A percentile compares a stretch with the other conserved stretches of the same genome.
Conservation (phyloP, 2,329 filamentous ascomycete species). For the Triangularia setosa region DNA sequence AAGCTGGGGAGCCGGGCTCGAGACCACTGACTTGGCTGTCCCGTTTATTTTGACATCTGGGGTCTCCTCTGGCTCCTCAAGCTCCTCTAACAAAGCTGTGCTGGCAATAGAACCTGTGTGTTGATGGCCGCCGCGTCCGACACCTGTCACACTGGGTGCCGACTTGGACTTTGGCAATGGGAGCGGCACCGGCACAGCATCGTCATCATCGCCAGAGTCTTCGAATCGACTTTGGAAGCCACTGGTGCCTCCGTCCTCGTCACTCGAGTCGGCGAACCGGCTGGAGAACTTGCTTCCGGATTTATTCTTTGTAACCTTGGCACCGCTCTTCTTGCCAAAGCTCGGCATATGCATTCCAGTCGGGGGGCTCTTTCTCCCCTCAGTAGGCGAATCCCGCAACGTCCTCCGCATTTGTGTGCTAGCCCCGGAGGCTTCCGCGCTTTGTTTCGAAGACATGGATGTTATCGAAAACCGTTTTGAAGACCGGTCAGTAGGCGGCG, state of each 20-base stretch:
- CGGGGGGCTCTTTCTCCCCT: constrained; percentile 16
- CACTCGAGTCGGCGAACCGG: constrained; percentile 60
- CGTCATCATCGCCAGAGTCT: constrained; percentile 68
- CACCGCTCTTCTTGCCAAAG: constrained; percentile 36
- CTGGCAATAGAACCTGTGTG: constrained; percentile 23
- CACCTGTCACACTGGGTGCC: not conserved
- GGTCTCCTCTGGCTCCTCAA: constrained; percentile 53
- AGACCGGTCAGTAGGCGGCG: constrained; percentile 21
- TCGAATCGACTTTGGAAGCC: constrained; percentile 58
- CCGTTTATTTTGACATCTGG: constrained; percentile 50
- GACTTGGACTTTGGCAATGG: constrained; percentile 7
- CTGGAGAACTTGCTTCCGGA: constrained; percentile 45
- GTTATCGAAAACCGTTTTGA: constrained; percentile 60
- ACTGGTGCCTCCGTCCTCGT: constrained; percentile 47
- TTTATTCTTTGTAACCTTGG: constrained; percentile 23
- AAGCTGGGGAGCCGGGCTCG: not conserved
- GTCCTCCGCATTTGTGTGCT: constrained; percentile 40
- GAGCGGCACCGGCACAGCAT: constrained; percentile 30
- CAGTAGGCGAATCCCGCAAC: constrained; percentile 39
- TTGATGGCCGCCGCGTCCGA: constrained; percentile 10
- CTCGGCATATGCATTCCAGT: constrained; percentile 39
- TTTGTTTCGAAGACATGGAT: constrained; percentile 49
- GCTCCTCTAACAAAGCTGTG: constrained; percentile 42
- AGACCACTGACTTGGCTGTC: not conserved
- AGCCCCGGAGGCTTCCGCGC: constrained; percentile 35